Percentiles rank a stretch among this genome's conserved stretches.
Conservation (phyloP, 495 filamentous ascomycete genomes). For the Penicillium nucicola region DNA sequence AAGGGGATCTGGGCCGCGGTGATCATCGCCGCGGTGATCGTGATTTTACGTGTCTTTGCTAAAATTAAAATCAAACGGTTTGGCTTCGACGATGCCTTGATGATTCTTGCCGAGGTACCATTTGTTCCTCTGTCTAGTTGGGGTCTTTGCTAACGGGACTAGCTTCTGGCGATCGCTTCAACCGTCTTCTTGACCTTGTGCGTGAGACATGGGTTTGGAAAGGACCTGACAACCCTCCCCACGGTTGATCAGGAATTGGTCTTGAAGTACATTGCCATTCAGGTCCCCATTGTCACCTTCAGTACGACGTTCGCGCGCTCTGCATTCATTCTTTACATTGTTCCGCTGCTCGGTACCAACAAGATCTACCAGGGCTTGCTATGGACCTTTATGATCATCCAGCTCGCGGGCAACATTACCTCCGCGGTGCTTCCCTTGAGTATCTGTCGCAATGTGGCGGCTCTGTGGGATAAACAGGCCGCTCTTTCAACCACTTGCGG, state of each 20-base stretch:
- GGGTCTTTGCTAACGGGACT: neutral
- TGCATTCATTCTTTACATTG: conserved; percentile 33
- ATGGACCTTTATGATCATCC: conserved; percentile 24
- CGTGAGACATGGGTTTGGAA: conserved; percentile 30
- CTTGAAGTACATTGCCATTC: conserved; percentile 30
- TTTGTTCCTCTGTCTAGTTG: neutral
- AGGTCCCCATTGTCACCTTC: conserved; percentile 30
- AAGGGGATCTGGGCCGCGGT: conserved; percentile 33
- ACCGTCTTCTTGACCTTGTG: conserved; percentile 25
- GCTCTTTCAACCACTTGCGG: conserved; percentile 27
- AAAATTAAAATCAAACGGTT: conserved; percentile 36
- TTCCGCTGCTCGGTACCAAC: conserved; percentile 28
- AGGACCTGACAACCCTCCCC: conserved; percentile 14
- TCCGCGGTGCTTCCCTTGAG: conserved; percentile 28
- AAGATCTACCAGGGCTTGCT: conserved; percentile 24
- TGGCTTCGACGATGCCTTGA: conserved; percentile 33
- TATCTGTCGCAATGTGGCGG: conserved; percentile 26
- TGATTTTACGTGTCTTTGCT: conserved; percentile 30
- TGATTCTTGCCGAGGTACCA: conserved; percentile 33
- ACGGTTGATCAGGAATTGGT: conserved; percentile 13
- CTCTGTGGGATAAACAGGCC: conserved; percentile 22
- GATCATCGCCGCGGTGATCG: conserved; percentile 31
- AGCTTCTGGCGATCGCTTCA: conserved; percentile 27
- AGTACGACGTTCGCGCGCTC: conserved; percentile 33
- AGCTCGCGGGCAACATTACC: conserved; percentile 28